Evolutionary conservation across 768 basidiomycete species (phyloP), one percentile per base, ranked within the genome.

Genomic region (Pseudohyphozyma bogoriensis): DNA sequence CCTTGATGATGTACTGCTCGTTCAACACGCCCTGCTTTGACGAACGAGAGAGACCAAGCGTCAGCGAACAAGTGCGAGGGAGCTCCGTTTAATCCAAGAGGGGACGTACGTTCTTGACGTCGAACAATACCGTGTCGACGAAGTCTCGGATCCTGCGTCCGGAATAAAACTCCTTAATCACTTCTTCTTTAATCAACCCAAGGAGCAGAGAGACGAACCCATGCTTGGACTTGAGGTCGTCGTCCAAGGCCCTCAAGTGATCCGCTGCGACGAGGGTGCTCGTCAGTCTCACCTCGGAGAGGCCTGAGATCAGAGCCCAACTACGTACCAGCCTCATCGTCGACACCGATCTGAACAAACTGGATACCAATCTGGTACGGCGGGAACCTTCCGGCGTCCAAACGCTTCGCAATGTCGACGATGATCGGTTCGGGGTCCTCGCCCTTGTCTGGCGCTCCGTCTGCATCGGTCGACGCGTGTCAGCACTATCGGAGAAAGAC

Each of bases 321-420:
- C 11, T 13, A 20, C 28, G 42, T 16, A 5, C 16, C 52, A 51
- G 55, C 60, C 31, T 62, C 60, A 31, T 62, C 60, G 42, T 73
- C 72, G 47, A 79, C 71, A 7, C 85, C 85, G 37, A 87, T 80
- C 71, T 87, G 86, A 1, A 87, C 79, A 53, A 87, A 85, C 64
- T 85, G 84, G 32, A 80, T 72, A 13, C 79, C 77, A 8, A 58
- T 42, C 50, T 59, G 51, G 58, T 46, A 59, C 13, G 58, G 58
- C 10, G 58, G 51, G 4, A 31, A 40, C 2, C 59, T 36, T 1
- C 44, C 18, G 9, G 36, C 9, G 39, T 68, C 68, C 20, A 68
- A 55, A 9, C 62, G 37, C 35, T 44, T 29, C 12, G 62, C 68
- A 10, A 51, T 20, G 29, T 68, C 40, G 40, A 58, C 52, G 32